Conservation (phyloP, 169 alveolate genomes). For the Eimeria praecox region DNA sequence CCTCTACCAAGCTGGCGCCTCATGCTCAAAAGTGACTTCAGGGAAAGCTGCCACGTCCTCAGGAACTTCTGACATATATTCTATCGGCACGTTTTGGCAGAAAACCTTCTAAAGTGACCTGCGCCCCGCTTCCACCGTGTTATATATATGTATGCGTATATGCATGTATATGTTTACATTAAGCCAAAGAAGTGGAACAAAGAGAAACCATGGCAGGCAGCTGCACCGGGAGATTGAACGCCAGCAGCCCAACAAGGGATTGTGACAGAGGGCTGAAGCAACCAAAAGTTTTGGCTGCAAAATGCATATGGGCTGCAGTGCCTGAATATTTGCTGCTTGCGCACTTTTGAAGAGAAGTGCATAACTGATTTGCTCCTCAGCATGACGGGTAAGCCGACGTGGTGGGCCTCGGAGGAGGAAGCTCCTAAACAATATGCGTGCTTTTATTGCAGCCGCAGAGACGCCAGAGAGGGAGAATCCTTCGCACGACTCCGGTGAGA, state of each 20-base stretch:
- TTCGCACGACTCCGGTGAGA: not conserved
- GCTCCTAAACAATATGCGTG: not conserved
- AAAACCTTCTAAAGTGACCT: not conserved
- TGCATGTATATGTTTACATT: not conserved
- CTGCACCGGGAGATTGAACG: not conserved
- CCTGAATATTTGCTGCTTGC: not conserved
- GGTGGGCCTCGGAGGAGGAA: not conserved
- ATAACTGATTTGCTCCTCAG: not conserved
- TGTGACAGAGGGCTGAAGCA: not conserved
- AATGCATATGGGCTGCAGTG: not conserved
- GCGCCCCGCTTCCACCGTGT: not conserved
- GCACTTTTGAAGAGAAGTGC: not conserved
- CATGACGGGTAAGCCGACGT: not conserved
- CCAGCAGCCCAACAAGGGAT: not conserved
- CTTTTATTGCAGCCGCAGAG: not conserved
- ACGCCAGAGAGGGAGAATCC: not conserved
- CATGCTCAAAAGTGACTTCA: not conserved
- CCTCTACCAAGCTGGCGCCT: not conserved
- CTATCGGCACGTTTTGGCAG: not conserved
- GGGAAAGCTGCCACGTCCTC: not conserved
- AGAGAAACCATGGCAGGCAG: not conserved
- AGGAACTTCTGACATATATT: not conserved
- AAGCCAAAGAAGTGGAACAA: not conserved
- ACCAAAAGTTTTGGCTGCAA: not conserved
- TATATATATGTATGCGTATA: too few species aligned